Conservation (phyloP, 139 green algal genomes). For the Zygnema circumcarinatum region DNA sequence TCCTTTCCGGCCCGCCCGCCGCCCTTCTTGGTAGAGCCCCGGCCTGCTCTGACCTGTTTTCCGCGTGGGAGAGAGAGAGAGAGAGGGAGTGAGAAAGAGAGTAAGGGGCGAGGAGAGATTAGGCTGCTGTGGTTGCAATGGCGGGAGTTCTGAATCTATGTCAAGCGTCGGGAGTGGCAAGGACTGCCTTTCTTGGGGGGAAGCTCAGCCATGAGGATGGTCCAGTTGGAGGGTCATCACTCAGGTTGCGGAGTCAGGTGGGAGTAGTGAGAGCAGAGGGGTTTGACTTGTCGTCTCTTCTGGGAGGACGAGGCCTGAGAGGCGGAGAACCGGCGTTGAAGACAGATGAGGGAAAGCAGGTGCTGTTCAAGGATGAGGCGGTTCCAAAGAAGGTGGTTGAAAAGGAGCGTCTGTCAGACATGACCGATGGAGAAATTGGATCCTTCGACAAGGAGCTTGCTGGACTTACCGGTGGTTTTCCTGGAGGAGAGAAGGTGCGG, state of each 20-base stretch:
- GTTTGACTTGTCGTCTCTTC: constrained; percentile 28
- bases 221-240: background rate
- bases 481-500: constrained; percentile 50
- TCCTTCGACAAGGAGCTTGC: constrained; percentile 54
- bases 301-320: constrained; percentile 28
- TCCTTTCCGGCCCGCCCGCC: too few species aligned
- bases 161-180: background rate
- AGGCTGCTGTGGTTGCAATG: too few species aligned
- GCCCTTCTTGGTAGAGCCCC: too few species aligned
- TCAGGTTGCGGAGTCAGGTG: background rate
- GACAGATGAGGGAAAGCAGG: constrained; percentile 9
- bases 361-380: constrained; percentile 12
- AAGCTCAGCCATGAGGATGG: background rate
- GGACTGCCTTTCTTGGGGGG: background rate
- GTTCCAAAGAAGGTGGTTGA: background rate
- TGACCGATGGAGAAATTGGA: constrained; percentile 15
- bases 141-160: background rate
- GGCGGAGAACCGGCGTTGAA: background rate
- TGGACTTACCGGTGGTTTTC: constrained; percentile 52
- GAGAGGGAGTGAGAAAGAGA: too few species aligned
- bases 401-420: constrained; percentile 17
- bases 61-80: too few species aligned
- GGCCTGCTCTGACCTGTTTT: too few species aligned
- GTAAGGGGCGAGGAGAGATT: too few species aligned
- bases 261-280: constrained; percentile 10